A percentile compares a stretch with the other conserved stretches of the same genome.
These are phyloP conservation scores for Tetraselmis striata DNA, from an alignment of 139 green algal genomes.

Conservation along the genomic window DNA sequence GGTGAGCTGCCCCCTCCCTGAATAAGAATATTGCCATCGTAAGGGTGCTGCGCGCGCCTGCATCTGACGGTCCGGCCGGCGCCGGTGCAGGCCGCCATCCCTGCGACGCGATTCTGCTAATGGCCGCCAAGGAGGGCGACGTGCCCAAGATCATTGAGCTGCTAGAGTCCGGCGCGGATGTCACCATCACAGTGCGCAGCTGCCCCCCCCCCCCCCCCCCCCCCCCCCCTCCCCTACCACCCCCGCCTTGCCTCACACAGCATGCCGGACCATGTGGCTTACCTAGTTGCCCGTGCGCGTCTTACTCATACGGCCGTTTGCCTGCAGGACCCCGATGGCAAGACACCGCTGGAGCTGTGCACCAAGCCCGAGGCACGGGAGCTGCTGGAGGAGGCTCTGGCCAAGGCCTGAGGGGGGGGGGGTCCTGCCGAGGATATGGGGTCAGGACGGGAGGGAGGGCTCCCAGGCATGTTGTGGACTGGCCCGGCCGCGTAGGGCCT, in stretches of 20 bases:
- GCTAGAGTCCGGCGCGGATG: constrained; percentile 58
- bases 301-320: too few species aligned
- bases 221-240: too few species aligned
- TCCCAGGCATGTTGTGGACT: too few species aligned
- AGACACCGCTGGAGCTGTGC: constrained; percentile 58
- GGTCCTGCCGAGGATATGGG: too few species aligned
- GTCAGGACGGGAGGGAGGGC: too few species aligned
- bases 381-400: constrained; percentile 40
- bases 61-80: too few species aligned
- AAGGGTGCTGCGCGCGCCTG: too few species aligned
- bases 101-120: constrained; percentile 85
- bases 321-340: constrained; percentile 58
- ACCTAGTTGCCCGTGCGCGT: too few species aligned
- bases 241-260: too few species aligned
- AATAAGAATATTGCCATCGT: too few species aligned
- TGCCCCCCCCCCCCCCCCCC: neutral
- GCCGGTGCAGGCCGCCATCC: constrained; percentile 62
- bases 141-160: constrained; percentile 90
- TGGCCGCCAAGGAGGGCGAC: constrained; percentile 81
- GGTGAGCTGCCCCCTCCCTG: constrained; percentile 29
- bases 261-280: too few species aligned
- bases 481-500: too few species aligned
- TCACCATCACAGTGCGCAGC: constrained; percentile 35
- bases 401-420: neutral
- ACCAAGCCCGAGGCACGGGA: constrained; percentile 50